Evolutionary conservation across 2,329 filamentous ascomycete genomes (phyloP).

Genomic region (Pyrenophora tritici-repentis): DNA sequence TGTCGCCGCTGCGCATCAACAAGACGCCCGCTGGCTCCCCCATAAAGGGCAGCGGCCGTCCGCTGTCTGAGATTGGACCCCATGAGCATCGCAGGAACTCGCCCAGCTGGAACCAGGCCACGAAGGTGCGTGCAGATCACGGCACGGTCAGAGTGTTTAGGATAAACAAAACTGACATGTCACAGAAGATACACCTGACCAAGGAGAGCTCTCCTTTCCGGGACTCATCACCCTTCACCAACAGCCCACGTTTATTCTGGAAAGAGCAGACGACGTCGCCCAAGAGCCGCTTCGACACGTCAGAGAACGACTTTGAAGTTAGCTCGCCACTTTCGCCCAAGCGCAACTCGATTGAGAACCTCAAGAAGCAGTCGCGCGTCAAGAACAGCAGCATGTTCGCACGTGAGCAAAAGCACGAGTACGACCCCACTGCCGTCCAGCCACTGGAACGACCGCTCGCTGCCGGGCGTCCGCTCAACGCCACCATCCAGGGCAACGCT

Average conservation of each 20-base stretch:
- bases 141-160: slow-evolving; percentile 15
- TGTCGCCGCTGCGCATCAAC: slow-evolving; percentile 79
- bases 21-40: slow-evolving; percentile 69
- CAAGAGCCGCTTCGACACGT: slow-evolving; percentile 59
- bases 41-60: slow-evolving; percentile 63
- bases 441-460: slow-evolving; percentile 82
- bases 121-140: slow-evolving; percentile 61
- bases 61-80: slow-evolving; percentile 86
- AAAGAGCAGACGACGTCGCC: slow-evolving; percentile 71
- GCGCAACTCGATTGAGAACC: slow-evolving; percentile 90
- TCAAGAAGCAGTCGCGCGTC: slow-evolving; percentile 92
- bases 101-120: slow-evolving; percentile 80
- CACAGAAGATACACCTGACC: slow-evolving; percentile 69
- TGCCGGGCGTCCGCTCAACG: slow-evolving; percentile 61
- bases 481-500: slow-evolving; percentile 71
- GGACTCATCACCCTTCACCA: slow-evolving; percentile 75
- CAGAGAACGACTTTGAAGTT: slow-evolving; percentile 68
- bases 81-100: slow-evolving; percentile 89
- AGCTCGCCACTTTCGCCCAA: slow-evolving; percentile 70
- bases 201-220: slow-evolving; percentile 78
- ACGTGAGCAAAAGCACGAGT: slow-evolving; percentile 88
- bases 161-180: slow-evolving; percentile 26
- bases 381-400: slow-evolving; percentile 98
- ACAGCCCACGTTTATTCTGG: slow-evolving; percentile 90
- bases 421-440: slow-evolving; percentile 79